Base-by-base conservation (phyloP, 2,329 filamentous ascomycete species). In the Arthrobotrys musiformis region DNA sequence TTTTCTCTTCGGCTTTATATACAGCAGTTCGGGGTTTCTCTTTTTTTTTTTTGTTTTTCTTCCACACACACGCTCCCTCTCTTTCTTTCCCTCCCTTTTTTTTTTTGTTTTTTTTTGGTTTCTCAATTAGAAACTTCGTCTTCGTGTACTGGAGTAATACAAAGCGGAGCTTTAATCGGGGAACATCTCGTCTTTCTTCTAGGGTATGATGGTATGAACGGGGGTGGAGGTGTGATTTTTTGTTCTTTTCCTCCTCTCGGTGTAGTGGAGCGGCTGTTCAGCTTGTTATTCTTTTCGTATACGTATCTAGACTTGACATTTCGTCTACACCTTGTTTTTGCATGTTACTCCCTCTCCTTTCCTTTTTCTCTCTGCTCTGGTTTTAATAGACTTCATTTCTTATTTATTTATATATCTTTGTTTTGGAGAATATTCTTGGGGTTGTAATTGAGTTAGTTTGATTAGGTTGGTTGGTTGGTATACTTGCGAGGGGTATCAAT, bases 121-220 rank as follows among this genome's bases (percentile, higher is more conserved):
- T 40, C 19, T 58, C 17, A 19, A 40, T 1, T 58, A 58, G 30
- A n/a, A n/a, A n/a, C n/a, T n/a, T n/a, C n/a, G n/a, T n/a, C 54
- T 56, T 56, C 28, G 50, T 56, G 28, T 56, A 35, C 50, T 35
- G 3, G n/a, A 35, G 15, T 35, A 56, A 56, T 35, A 35, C 50
- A 33, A 56, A 56, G 8, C 50, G 28, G 22, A 35, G 50, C 50
- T 56, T 33, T 11, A 15, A 56, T 8, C 13, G 28, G 48, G 15
- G 35, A 17, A 13, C 2, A 22, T 4, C 13, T 15, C 19, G 15
- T 24, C 24, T 9, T 24, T 19, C 22, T 35, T 33, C 2, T 56
- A 56, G n/a, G 15, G 35, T 33, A 35, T 35, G 50, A 35, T 35
- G 11, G 28, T 35, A 56, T 56, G n/a, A 22, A 11, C 22, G 50